Percentiles rank a stretch among this genome's conserved stretches.
Conservation (phyloP, 2,329 filamentous ascomycete genomes). For the Chrysoporthe austroafricana region DNA sequence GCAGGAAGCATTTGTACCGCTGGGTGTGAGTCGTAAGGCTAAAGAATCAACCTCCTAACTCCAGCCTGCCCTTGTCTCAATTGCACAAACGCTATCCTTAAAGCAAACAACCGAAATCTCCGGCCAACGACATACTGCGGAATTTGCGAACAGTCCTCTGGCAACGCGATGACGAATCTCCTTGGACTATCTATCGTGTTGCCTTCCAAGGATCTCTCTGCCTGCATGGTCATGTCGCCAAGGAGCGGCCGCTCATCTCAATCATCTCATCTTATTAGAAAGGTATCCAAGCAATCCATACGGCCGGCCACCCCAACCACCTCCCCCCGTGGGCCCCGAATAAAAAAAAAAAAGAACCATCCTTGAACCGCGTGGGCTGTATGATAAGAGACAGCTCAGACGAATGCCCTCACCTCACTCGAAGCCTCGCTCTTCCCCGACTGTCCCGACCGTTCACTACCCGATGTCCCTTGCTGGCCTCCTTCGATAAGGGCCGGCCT, state of each 20-base stretch:
- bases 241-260: background rate
- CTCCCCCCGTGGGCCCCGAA: background rate
- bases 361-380: background rate
- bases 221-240: background rate
- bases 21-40: too few relatives aligned
- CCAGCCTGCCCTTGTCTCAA: too few relatives aligned
- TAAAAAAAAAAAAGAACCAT: background rate
- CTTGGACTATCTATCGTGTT: background rate
- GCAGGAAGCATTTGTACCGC: background rate
- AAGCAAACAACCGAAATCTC: too few relatives aligned
- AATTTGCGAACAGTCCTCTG: too few relatives aligned
- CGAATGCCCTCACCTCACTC: conserved; percentile 10
- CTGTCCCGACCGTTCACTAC: background rate
- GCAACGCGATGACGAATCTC: too few relatives aligned
- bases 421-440: conserved; percentile 3
- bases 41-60: too few relatives aligned
- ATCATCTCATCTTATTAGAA: background rate
- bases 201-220: background rate
- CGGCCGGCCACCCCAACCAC: background rate
- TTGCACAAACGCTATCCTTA: too few relatives aligned
- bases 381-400: background rate
- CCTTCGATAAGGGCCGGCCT: background rate
- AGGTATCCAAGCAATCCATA: background rate
- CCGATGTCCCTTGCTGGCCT: background rate
- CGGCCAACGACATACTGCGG: too few relatives aligned